Base-by-base conservation (phyloP, 129 eudicot species). In the Lactuca sativa region DNA sequence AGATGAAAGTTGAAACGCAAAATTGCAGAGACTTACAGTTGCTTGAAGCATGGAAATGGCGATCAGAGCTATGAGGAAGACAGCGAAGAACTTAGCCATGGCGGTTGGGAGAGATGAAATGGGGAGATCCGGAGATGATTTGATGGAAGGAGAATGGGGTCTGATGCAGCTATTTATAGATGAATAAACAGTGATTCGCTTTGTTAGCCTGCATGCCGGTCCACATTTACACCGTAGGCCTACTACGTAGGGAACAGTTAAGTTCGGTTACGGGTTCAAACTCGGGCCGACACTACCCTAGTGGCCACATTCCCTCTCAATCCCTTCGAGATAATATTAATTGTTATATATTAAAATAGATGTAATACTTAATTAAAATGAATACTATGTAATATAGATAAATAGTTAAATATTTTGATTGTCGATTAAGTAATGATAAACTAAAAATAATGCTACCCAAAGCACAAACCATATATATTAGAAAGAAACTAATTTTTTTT, bases 31-130 rank as follows among this genome's bases (percentile, higher is more conserved):
- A 69, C 78, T 79, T 66, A 86, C 86, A 14, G 76, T 41, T 21
- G 73, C 64, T 25, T 83, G 89, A 54, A 88, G 77, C 76, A 77
- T 65, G 77, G 80, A 76, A 67, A 84, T 76, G 81, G 89, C 85
- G 60, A 87, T 56, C 43, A 87, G 73, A 5, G 87, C 87, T 16
- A 83, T 41, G 38, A 87, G 71, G 41, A 88, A 10, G 48, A 76
- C 9, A 16, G 76, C 81, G 17, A 78, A 18, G 74, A 79, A 80
- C 81, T 87, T 87, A 41, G 89, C 85, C 95, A 87, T 84, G 70
- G 78, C 58, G 32, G 32, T 61, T 49, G 18, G 66, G 62, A 40
- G 40, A 48, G 25, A 14, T 72, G 80, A 69, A 43, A 53, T 18
- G 53, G 62, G 48, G 25, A 76, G 51, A 53, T 18, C 41, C 62